Evolutionary conservation across 2,329 filamentous ascomycete species (phyloP).

Genomic region (Hymenoscyphus linearis): DNA sequence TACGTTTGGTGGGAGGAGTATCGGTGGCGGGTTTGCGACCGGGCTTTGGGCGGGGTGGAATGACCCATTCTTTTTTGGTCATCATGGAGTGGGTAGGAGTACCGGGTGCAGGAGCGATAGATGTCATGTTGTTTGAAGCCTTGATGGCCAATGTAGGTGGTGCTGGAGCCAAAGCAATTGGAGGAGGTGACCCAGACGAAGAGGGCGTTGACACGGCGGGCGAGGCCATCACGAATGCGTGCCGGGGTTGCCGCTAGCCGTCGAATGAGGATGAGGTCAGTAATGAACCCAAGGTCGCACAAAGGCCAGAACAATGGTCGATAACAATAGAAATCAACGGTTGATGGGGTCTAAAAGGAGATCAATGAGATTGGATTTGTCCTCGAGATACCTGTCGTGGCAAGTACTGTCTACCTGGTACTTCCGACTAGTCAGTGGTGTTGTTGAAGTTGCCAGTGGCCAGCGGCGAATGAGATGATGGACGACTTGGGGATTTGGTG

Average conservation of each 20-base stretch:
- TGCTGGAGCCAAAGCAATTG: constrained; percentile 30
- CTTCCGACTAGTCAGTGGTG: background rate
- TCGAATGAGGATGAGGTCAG: constrained; percentile 8
- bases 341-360: background rate
- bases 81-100: constrained; percentile 45
- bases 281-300: background rate
- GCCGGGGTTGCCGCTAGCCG: constrained; percentile 2
- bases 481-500: no score
- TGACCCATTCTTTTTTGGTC: constrained; percentile 80
- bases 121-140: constrained; percentile 20
- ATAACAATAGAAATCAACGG: no score
- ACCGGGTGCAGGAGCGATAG: constrained; percentile 27
- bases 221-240: constrained; percentile 33
- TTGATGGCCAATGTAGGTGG: constrained; percentile 35
- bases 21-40: constrained; percentile 92
- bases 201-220: constrained; percentile 36
- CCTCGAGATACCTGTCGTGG: background rate
- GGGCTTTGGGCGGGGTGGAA: constrained; percentile 79
- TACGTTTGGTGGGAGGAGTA: constrained; percentile 86
- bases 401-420: background rate
- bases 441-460: background rate
- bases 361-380: background rate
- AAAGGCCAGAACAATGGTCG: background rate
- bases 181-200: constrained; percentile 34
- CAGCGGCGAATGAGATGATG: background rate